Evolutionary conservation across 495 filamentous ascomycete genomes (phyloP), one percentile per base, ranked within the genome.

Genomic region (Diplogelasinospora grovesii): DNA sequence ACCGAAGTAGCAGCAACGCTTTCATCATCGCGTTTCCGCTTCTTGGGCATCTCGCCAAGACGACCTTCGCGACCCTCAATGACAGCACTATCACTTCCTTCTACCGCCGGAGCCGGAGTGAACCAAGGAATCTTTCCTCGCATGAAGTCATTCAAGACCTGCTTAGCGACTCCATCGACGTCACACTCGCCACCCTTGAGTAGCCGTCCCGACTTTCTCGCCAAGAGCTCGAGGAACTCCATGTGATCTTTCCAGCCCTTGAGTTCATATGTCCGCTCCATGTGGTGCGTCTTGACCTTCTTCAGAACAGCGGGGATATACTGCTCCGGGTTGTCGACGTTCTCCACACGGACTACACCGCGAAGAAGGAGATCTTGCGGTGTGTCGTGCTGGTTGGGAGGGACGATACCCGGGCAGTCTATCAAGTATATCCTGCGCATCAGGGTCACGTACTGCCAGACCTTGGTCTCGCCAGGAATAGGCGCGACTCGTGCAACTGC

Each of bases 401-500:
- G 90, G 7, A 96, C 92, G 20, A 98, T 86, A 51, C 92, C 92
- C 24, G 92, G 92, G 53, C 92, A 96, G 55, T 97, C 92, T 50
- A 97, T 96, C 38, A 98, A 71, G 58, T 95, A 97, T 29, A 98
- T 96, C 36, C 93, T 73, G 61, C 88, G 89, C 89, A 95, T 97
- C 38, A 98, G 62, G 1, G 90, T 96, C 43, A 98, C 84, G 26
- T 11, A 13, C 9, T 22, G 56, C 52, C 58, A 97, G 9, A 96
- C 83, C 66, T 95, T 98, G 42, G 89, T 97, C 61, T 89, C 84
- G 8, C 90, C 90, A 6, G 92, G 90, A 45, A 97, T 90, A 11
- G 92, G 92, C n/a, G 92, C 92, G 4, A 95, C 88, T 3, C 76
- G 92, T 62, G 88, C 85, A 23, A 95, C 89, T 47, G 89, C 86